Conservation (phyloP, 805 yeast species). For the Candida yuanshanica region DNA sequence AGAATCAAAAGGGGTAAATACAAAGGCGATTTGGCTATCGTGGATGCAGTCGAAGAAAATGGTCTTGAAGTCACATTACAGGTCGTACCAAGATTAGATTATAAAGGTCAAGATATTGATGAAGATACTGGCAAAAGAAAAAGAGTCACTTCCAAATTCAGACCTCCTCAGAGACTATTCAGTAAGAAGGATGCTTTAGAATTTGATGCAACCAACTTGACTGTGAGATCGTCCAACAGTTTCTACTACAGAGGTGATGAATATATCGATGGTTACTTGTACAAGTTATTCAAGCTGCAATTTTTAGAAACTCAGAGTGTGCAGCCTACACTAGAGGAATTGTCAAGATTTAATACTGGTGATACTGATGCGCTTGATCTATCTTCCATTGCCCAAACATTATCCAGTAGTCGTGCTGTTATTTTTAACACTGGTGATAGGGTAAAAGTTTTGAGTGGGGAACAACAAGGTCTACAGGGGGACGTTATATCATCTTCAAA, state of each 20-base stretch:
- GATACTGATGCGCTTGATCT: slow-evolving; percentile 80
- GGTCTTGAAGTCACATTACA: slow-evolving; percentile 94
- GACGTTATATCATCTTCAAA: slow-evolving; percentile 63
- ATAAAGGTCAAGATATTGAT: slow-evolving; percentile 64
- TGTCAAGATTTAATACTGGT: slow-evolving; percentile 72
- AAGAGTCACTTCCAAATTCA: slow-evolving; percentile 51
- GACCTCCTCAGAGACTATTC: slow-evolving; percentile 84
- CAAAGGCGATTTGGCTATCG: slow-evolving; percentile 88
- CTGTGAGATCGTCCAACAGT: slow-evolving; percentile 57
- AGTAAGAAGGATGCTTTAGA: slow-evolving; percentile 84
- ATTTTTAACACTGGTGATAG: slow-evolving; percentile 89
- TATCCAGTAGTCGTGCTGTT: slow-evolving; percentile 56
- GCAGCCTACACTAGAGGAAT: slow-evolving; percentile 82
- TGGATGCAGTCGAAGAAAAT: slow-evolving; percentile 88
- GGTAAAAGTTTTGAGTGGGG: slow-evolving; percentile 89
- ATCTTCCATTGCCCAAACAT: slow-evolving; percentile 78
- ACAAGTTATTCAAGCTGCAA: slow-evolving; percentile 80
- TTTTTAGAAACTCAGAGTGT: slow-evolving; percentile 76
- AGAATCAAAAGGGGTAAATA: slow-evolving; percentile 87
- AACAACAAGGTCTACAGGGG: slow-evolving; percentile 87
- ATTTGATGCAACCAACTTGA: slow-evolving; percentile 69
- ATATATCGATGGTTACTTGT: slow-evolving; percentile 81
- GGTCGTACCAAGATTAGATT: slow-evolving; percentile 89
- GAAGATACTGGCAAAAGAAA: slow-evolving; percentile 45
- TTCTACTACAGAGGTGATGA: slow-evolving; percentile 83